Conservation (phyloP, 1,284 basidiomycete species). For the Ceraceosorus bombacis region DNA sequence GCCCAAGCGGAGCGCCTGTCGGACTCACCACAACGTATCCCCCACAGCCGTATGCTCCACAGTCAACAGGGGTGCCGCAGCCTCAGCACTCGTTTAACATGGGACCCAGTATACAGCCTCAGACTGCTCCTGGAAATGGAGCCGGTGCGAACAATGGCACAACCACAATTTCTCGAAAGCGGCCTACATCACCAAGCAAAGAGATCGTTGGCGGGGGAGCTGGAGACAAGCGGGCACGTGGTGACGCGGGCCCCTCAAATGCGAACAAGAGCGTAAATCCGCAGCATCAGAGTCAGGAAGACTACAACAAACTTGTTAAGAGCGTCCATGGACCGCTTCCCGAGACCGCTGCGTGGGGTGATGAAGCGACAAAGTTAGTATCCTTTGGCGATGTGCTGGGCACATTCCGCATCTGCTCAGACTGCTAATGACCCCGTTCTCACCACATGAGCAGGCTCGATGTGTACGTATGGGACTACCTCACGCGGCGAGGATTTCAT, state of each 20-base stretch:
- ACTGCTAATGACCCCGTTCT: neutral
- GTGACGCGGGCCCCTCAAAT: neutral
- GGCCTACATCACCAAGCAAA: neutral
- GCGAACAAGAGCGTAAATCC: neutral
- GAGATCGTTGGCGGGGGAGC: neutral
- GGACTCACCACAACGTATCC: conserved; percentile 20
- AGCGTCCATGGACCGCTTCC: neutral
- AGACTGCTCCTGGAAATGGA: conserved; percentile 19
- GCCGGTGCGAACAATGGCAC: conserved; percentile 18
- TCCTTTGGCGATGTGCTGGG: neutral
- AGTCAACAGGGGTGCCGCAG: conserved; percentile 10
- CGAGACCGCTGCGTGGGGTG: conserved; percentile 21
- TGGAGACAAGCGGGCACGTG: neutral
- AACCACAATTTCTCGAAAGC: neutral
- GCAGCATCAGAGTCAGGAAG: no score
- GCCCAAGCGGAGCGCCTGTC: no score
- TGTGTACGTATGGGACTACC: conserved; percentile 48
- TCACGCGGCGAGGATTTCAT: conserved; percentile 36
- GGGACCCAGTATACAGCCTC: conserved; percentile 3
- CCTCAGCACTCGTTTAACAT: conserved; percentile 21
- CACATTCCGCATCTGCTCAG: neutral
- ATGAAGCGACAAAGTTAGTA: conserved; percentile 37
- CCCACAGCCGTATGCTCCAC: conserved; percentile 27
- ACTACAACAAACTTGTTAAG: no score
- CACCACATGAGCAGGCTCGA: conserved; percentile 21